Evolutionary conservation across 176 grass and related monocot genomes (phyloP).

Genomic region (Bolboschoenus planiculmis): DNA sequence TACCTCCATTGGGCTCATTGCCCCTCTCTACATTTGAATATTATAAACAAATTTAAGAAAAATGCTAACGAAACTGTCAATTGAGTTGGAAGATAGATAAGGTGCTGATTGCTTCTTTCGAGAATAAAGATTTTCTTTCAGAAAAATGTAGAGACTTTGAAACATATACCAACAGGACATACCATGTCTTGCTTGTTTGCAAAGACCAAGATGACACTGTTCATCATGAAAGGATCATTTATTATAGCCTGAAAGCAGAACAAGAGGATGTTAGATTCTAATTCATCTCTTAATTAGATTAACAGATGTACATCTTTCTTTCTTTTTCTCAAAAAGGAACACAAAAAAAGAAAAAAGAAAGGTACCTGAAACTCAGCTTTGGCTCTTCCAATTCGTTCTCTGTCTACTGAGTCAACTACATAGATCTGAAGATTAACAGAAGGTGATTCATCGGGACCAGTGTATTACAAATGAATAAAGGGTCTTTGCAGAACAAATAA

Average conservation of each 20-base stretch:
- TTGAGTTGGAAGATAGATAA: neutral
- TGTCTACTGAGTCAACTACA: slow-evolving; percentile 78
- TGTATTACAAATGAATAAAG: neutral
- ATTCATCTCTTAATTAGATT: neutral
- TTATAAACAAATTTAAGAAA: neutral
- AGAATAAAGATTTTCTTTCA: too few relatives aligned
- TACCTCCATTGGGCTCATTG: slow-evolving; percentile 91
- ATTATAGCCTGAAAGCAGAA: slow-evolving; percentile 68
- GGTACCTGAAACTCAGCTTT: slow-evolving; percentile 76
- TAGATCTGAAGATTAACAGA: slow-evolving; percentile 51
- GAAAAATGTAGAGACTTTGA: too few relatives aligned
- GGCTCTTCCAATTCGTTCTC: slow-evolving; percentile 76
- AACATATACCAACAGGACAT: slow-evolving; percentile 12
- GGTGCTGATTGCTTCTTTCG: too few relatives aligned
- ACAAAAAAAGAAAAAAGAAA: neutral
- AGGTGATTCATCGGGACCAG: neutral
- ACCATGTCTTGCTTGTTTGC: slow-evolving; percentile 97
- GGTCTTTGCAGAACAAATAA: neutral
- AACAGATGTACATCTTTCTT: neutral
- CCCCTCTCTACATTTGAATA: slow-evolving; percentile 55
- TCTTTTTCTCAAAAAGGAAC: neutral
- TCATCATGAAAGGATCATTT: slow-evolving; percentile 92
- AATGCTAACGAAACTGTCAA: neutral
- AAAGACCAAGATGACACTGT: slow-evolving; percentile 70
- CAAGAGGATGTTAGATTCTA: slow-evolving; percentile 1